Conservation (phyloP, 805 yeast genomes). For the Saccharomyces paradoxus region DNA sequence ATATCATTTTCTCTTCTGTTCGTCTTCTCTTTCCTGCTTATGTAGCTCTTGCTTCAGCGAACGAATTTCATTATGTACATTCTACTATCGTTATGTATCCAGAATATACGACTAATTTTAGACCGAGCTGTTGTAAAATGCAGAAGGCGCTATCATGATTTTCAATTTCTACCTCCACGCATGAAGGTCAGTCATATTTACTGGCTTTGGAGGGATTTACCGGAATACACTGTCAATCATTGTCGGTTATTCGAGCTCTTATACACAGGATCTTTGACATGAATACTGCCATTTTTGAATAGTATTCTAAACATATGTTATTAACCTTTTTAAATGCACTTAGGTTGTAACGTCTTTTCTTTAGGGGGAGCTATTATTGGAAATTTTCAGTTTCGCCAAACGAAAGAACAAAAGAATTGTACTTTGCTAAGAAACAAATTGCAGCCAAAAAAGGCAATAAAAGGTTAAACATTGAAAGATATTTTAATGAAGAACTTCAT, state of each 20-base stretch:
- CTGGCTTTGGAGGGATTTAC: neutral
- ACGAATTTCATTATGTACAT: neutral
- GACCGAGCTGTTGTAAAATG: neutral
- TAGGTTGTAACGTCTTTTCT: neutral
- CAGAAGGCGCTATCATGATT: neutral
- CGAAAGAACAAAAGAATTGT: neutral
- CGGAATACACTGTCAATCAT: neutral
- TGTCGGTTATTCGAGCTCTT: neutral
- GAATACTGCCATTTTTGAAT: neutral
- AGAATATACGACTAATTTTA: neutral
- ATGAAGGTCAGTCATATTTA: neutral
- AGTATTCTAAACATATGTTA: neutral
- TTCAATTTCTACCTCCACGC: neutral
- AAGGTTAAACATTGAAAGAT: neutral
- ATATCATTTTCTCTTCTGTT: neutral
- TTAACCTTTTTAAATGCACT: neutral
- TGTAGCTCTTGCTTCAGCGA: neutral
- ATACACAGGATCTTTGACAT: neutral
- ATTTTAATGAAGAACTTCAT: constrained; percentile 1
- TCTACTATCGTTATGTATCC: neutral
- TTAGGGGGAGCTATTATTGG: neutral
- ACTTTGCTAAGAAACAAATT: neutral
- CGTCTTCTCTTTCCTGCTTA: neutral
- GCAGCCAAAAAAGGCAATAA: neutral
- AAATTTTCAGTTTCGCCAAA: neutral